Evolutionary conservation across 169 alveolate genomes (phyloP), one percentile per base, ranked within the genome.

Genomic region (Neospora caninum): DNA sequence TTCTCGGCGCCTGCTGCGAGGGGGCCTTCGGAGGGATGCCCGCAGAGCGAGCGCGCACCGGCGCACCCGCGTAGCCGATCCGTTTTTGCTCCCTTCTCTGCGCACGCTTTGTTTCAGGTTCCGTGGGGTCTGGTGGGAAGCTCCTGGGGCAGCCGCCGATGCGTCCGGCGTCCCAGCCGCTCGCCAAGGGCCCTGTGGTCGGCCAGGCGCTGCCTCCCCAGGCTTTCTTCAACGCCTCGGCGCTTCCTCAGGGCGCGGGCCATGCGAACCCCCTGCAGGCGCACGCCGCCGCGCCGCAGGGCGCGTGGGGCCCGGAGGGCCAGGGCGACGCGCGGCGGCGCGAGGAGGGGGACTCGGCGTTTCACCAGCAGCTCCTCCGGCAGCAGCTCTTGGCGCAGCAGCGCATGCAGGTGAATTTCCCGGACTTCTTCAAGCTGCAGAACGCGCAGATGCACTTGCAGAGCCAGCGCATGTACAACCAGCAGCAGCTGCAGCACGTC

Each of bases 401-500:
- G 86, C 86, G 86, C 86, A n/a, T n/a, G 86, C 86, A 78, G 45
- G 42, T 78, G 86, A 78, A n/a, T n/a, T 38, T 38, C 39, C 45
- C 86, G n/a, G 49, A 78, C 49, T 36, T 78, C 43, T n/a, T 36
- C 49, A 36, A 36, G 22, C 1, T 78, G 39, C 86, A 78, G 86
- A 78, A 22, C 86, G 39, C 31, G 22, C 86, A 78, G 86, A n/a
- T 78, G 86, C 86, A 78, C n/a, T 25, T 78, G 45, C 86, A 78
- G 86, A n/a, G 31, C 31, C 86, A 78, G 86, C 39, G 45, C 27
- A 16, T 78, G 39, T n/a, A 38, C 45, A 36, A 36, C 45, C 86
- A 78, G 45, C 86, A 78, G 86, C 86, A 78, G 86, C 86, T 78
- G 39, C 86, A 78, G 86, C 86, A 78, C 49, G 49, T 78, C 10